These are phyloP conservation scores for Colletotrichum destructivum DNA, from an alignment of 2,329 filamentous ascomycete species.

Conservation along the genomic window DNA sequence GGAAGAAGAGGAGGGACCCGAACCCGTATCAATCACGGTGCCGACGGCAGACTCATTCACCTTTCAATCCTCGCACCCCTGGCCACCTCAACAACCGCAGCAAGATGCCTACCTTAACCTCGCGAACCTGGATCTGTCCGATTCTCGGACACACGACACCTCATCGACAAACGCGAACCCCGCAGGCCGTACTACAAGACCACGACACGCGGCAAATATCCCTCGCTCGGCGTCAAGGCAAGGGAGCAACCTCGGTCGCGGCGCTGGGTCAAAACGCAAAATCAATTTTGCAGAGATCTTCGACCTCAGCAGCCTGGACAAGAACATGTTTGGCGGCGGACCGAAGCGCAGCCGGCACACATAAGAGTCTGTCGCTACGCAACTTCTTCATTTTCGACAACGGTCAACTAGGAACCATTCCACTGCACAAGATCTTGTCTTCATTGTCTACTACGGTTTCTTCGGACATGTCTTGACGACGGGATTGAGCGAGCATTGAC, in stretches of 20 bases:
- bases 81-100: slow-evolving; percentile 58
- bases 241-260: slow-evolving; percentile 68
- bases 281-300: slow-evolving; percentile 84
- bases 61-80: slow-evolving; percentile 76
- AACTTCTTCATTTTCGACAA: slow-evolving; percentile 28
- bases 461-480: slow-evolving; percentile 32
- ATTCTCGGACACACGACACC: slow-evolving; percentile 61
- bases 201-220: slow-evolving; percentile 39
- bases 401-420: slow-evolving; percentile 15
- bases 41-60: slow-evolving; percentile 76
- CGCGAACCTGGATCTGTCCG: slow-evolving; percentile 73
- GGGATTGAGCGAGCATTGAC: slow-evolving; percentile 40
- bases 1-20: slow-evolving; percentile 38
- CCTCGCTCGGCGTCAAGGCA: slow-evolving; percentile 37
- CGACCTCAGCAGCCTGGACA: slow-evolving; percentile 76
- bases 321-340: slow-evolving; percentile 69
- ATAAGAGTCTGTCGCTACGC: slow-evolving; percentile 46
- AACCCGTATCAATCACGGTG: slow-evolving; percentile 59
- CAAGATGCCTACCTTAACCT: slow-evolving; percentile 72
- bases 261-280: slow-evolving; percentile 80
- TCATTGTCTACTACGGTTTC: slow-evolving; percentile 26
- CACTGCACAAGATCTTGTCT: slow-evolving; percentile 12
- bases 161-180: slow-evolving; percentile 47
- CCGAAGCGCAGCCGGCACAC: slow-evolving; percentile 67
- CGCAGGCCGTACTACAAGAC: slow-evolving; percentile 32